These are phyloP conservation scores for Aspergillus glaucus DNA, from an alignment of 2,329 filamentous ascomycete genomes.

Conservation along the genomic window DNA sequence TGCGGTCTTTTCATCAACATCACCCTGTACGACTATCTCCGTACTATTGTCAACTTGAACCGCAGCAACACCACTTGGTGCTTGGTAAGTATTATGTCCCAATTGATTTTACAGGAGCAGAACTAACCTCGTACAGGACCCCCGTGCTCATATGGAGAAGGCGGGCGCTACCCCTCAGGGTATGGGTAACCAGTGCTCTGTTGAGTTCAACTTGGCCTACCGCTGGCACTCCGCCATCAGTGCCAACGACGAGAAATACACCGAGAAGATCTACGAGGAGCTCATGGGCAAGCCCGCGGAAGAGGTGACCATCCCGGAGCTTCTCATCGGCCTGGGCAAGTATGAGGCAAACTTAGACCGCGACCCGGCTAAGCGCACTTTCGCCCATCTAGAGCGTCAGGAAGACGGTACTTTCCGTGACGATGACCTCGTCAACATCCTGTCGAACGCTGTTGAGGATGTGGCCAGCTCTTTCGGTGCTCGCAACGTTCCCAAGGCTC, in stretches of 20 bases:
- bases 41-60: conserved; percentile 69
- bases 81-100: conserved; percentile 34
- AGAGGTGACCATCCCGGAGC: conserved; percentile 53
- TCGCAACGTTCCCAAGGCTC: conserved; percentile 64
- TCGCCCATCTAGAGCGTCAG: conserved; percentile 60
- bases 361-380: conserved; percentile 64
- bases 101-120: no score
- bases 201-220: conserved; percentile 85
- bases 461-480: conserved; percentile 59
- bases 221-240: conserved; percentile 78
- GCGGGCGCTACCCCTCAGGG: conserved; percentile 58
- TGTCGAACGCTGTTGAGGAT: conserved; percentile 66
- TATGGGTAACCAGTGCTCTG: conserved; percentile 75
- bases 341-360: conserved; percentile 56
- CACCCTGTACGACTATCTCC: conserved; percentile 69
- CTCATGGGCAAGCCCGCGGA: conserved; percentile 56
- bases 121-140: conserved; percentile 45
- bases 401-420: conserved; percentile 65
- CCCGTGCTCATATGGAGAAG: conserved; percentile 62
- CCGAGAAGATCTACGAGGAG: conserved; percentile 60
- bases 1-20: conserved; percentile 74
- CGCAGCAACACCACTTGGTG: conserved; percentile 71
- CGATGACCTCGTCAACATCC: conserved; percentile 66
- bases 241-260: conserved; percentile 73
- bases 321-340: conserved; percentile 57